Conservation (phyloP, 2,329 filamentous ascomycete species). For the Xylariales sp. region DNA sequence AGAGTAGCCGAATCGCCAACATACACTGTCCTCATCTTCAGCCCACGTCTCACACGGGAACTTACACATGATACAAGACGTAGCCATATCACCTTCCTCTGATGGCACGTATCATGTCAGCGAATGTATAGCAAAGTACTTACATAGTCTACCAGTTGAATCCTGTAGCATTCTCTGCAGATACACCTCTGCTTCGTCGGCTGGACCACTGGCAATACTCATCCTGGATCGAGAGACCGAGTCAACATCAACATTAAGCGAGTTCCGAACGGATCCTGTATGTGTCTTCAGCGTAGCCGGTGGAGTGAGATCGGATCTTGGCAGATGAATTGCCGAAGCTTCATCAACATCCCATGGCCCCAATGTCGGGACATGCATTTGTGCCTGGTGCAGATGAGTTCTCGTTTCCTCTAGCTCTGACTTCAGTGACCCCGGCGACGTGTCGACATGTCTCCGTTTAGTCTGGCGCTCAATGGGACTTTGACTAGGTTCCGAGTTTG, state of each 20-base stretch:
- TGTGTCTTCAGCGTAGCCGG: background rate
- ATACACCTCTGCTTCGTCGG: constrained; percentile 53
- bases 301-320: background rate
- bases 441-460: constrained; percentile 31
- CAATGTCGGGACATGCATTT: background rate
- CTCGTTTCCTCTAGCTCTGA: constrained; percentile 1
- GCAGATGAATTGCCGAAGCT: background rate
- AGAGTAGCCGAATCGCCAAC: constrained; percentile 60
- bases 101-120: too few species aligned
- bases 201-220: constrained; percentile 38
- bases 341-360: constrained; percentile 7
- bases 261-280: constrained; percentile 10
- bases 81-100: too few species aligned
- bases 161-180: constrained; percentile 57
- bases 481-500: constrained; percentile 22
- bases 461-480: constrained; percentile 30
- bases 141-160: constrained; percentile 50
- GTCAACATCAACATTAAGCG: constrained; percentile 17
- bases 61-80: background rate
- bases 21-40: constrained; percentile 39
- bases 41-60: background rate
- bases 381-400: background rate
- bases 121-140: too few species aligned
- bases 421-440: constrained; percentile 13
- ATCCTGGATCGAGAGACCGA: constrained; percentile 30